Conservation (phyloP, 139 green algal genomes). For the Chlamydomonas sphaeroides region DNA sequence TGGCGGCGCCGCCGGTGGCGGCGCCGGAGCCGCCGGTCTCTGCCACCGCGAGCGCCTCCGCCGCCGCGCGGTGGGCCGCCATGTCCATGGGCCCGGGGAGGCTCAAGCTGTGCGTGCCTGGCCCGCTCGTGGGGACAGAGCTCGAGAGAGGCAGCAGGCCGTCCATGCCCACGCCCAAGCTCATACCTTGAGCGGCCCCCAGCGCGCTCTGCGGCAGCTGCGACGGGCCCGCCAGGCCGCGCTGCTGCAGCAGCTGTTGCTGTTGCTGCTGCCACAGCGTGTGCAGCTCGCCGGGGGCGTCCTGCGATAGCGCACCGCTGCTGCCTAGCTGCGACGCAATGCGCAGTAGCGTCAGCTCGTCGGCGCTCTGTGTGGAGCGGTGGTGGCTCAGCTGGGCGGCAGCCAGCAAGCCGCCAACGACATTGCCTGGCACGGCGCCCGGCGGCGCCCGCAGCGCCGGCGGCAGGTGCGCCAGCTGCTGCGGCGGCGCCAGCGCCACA, state of each 20-base stretch:
- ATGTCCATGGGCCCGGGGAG: constrained; percentile 1
- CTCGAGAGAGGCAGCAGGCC: too few species aligned
- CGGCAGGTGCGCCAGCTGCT: neutral
- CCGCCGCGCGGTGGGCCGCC: neutral
- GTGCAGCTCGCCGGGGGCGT: too few species aligned
- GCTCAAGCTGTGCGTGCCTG: neutral
- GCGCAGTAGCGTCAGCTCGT: neutral
- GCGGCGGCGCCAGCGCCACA: neutral
- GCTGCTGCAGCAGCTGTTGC: neutral
- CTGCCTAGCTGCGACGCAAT: constrained; percentile 3
- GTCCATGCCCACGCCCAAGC: neutral
- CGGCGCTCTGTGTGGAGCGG: constrained; percentile 37
- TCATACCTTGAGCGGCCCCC: neutral
- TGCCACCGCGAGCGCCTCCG: neutral
- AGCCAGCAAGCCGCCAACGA: neutral
- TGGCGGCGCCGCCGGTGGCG: neutral
- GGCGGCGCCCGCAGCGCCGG: neutral
- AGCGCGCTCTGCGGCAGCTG: neutral
- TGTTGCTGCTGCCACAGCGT: too few species aligned
- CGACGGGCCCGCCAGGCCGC: too few species aligned
- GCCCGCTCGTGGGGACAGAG: neutral
- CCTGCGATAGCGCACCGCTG: too few species aligned
- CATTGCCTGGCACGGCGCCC: neutral
- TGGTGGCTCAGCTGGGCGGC: too few species aligned
- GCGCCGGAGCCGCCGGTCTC: neutral